Conservation (phyloP, 345 rosid species). For the Streptanthus diversifolius region DNA sequence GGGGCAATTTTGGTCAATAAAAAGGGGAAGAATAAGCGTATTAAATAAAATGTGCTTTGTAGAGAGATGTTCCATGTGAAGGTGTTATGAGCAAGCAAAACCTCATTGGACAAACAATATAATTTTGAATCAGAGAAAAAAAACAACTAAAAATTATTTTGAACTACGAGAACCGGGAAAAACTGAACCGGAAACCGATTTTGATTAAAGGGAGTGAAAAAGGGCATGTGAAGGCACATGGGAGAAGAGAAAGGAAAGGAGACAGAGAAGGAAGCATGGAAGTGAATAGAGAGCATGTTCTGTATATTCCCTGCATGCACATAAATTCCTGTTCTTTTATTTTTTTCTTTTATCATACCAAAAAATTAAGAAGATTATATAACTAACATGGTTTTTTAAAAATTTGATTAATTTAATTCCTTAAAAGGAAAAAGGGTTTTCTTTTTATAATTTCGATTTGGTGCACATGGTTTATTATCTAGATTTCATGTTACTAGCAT, state of each 20-base stretch:
- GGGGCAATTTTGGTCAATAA: not conserved
- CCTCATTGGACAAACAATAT: not conserved
- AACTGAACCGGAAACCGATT: conserved; percentile 13
- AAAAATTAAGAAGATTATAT: not conserved
- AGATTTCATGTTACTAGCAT: conserved; percentile 23
- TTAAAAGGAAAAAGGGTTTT: not conserved
- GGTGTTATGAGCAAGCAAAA: conserved; percentile 15
- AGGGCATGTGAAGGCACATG: conserved; percentile 36
- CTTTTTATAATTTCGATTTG: conserved; percentile 26
- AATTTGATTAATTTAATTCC: not conserved
- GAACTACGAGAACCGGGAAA: conserved; percentile 11
- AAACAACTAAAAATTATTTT: not conserved
- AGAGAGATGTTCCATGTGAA: conserved; percentile 14
- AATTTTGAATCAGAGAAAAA: not conserved
- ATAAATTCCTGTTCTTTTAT: conserved; percentile 16
- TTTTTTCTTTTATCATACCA: not conserved
- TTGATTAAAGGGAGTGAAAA: not conserved
- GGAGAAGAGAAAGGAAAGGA: conserved; percentile 19
- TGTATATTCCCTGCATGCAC: conserved; percentile 37
- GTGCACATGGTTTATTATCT: conserved; percentile 27
- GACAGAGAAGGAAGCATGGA: conserved; percentile 22
- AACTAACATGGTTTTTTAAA: not conserved
- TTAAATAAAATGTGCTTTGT: not conserved
- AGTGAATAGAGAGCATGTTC: conserved; percentile 35
- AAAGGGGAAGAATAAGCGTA: not conserved